Evolutionary conservation across 2,329 filamentous ascomycete genomes (phyloP), one percentile per base, ranked within the genome.

Genomic region (Aspergillus terreus): DNA sequence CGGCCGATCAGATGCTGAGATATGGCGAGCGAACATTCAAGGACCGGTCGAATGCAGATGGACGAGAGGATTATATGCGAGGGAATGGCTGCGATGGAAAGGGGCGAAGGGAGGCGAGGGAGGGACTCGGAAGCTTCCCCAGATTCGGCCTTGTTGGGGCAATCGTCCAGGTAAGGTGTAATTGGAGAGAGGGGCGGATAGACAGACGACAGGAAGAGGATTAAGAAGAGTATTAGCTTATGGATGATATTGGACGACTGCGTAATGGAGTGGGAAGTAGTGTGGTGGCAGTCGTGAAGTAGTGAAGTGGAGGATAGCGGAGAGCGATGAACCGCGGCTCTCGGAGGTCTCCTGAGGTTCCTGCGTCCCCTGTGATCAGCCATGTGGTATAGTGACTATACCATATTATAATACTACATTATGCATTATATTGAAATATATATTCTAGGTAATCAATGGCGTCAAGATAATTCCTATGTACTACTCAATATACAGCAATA

Each of bases 311-410:
- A 38, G 15, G 49, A 41, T 38, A n/a, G 19, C 19, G 19, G 19
- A 19, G 19, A 43, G 32, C 23, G 19, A 41, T 66, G 61, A 58
- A 58, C 66, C 66, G 66, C 66, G 66, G 66, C 58, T 65, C 55
- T 67, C 66, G 65, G 64, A 59, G 58, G 47, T 54, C 58, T 58
- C 56, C 50, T 42, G 40, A 23, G 40, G 15, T 19, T 19, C 15
- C 40, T 42, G 56, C 57, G 21, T 17, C 12, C 19, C 64, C 60
- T 65, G 64, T 67, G 66, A 68, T 19, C 44, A 23, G 4, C 44
- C n/a, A 30, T 21, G n/a, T 15, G 19, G 19, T 19, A 19, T 19
- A 19, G 19, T 3, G 19, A 19, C 19, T 3, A 19, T 3, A 19
- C n/a, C n/a, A n/a, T n/a, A n/a, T n/a, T n/a, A n/a, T n/a, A n/a